Percentiles rank a stretch among this genome's conserved stretches.
Conservation (phyloP, 345 rosid genomes). For the Physaria fendleri region DNA sequence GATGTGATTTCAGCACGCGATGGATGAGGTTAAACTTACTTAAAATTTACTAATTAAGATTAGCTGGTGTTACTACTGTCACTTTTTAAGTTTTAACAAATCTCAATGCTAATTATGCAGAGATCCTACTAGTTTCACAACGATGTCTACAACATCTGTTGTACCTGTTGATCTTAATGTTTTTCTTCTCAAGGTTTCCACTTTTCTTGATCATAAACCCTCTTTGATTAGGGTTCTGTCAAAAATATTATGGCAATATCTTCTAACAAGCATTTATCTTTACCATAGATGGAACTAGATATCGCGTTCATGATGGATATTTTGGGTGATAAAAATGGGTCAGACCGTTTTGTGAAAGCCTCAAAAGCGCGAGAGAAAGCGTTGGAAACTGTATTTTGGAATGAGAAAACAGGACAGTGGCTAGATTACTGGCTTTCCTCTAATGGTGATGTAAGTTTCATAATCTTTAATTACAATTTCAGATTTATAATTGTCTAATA, state of each 20-base stretch:
- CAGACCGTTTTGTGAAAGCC: slow-evolving; percentile 42
- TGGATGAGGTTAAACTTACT: slow-evolving; percentile 73
- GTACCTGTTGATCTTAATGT: slow-evolving; percentile 84
- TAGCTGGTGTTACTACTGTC: background rate
- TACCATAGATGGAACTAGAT: slow-evolving; percentile 80
- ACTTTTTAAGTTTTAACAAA: background rate
- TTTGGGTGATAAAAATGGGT: slow-evolving; percentile 38
- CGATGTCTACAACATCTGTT: slow-evolving; percentile 62
- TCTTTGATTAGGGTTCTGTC: background rate
- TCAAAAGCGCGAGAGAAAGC: slow-evolving; percentile 59
- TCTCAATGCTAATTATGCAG: slow-evolving; percentile 28
- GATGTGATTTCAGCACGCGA: slow-evolving; percentile 86
- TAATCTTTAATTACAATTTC: background rate
- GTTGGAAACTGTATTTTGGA: slow-evolving; percentile 61
- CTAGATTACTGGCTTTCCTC: slow-evolving; percentile 68
- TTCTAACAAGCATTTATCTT: background rate
- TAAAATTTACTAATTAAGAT: background rate
- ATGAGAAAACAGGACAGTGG: slow-evolving; percentile 73
- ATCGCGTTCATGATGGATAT: slow-evolving; percentile 60
- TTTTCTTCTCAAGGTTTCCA: slow-evolving; percentile 55
- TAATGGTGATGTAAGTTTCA: slow-evolving; percentile 21
- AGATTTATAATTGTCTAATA: background rate
- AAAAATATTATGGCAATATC: background rate
- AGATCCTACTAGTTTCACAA: slow-evolving; percentile 49
- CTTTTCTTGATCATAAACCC: background rate